phyloP scores from a whole-genome alignment of 1,284 basidiomycete species.

The Puccinia horiana region DNA sequence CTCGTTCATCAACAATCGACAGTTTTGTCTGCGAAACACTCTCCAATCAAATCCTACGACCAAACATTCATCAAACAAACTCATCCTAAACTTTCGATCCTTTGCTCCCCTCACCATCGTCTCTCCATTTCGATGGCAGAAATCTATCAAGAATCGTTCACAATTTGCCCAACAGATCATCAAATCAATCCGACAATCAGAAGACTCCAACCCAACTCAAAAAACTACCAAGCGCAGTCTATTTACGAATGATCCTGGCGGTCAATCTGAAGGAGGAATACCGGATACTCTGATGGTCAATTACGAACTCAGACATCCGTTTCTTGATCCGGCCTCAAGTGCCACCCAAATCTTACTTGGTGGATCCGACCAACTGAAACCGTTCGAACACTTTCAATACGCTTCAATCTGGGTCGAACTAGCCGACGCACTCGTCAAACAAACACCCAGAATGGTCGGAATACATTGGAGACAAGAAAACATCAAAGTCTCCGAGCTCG shows the following conservation, averaged over 20 bases:
- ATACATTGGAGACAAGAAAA: constrained; percentile 58
- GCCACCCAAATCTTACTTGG: constrained; percentile 34
- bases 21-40: constrained; percentile 54
- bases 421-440: constrained; percentile 50
- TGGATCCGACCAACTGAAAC: constrained; percentile 1
- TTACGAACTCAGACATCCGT: constrained; percentile 56
- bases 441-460: constrained; percentile 53
- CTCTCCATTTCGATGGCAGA: constrained; percentile 51
- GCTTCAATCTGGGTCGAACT: constrained; percentile 53
- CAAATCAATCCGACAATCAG: constrained; percentile 49
- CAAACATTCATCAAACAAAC: background rate
- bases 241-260: background rate
- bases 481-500: constrained; percentile 52
- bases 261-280: background rate
- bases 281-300: constrained; percentile 57
- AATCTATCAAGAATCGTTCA: constrained; percentile 49
- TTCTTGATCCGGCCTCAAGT: constrained; percentile 50
- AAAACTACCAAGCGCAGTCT: background rate
- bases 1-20: constrained; percentile 52
- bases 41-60: background rate
- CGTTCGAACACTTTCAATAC: constrained; percentile 56
- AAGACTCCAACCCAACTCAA: background rate
- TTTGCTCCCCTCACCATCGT: constrained; percentile 54
- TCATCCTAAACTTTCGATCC: constrained; percentile 53
- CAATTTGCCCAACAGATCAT: constrained; percentile 54